These are phyloP conservation scores for Dinochytrium kinnereticum DNA, from an alignment of 371 early-diverging fungal genomes.

Conservation along the genomic window DNA sequence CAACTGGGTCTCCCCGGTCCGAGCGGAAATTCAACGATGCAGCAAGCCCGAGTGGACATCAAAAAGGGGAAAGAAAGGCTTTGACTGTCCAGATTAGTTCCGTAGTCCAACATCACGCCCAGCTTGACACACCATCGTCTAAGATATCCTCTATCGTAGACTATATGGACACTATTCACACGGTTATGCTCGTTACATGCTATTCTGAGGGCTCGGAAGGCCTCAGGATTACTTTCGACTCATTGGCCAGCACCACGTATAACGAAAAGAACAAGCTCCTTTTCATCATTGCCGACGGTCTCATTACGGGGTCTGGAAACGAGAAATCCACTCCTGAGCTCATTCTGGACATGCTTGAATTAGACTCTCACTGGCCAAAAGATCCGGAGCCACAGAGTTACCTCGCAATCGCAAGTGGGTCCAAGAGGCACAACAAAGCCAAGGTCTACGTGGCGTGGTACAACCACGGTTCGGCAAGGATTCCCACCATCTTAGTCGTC, in stretches of 20 bases:
- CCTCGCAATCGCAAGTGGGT: slow-evolving; percentile 91
- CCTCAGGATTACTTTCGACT: slow-evolving; percentile 88
- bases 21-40: slow-evolving; percentile 11
- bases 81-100: neutral
- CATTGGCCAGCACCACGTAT: slow-evolving; percentile 84
- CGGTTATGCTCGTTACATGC: slow-evolving; percentile 64
- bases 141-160: neutral
- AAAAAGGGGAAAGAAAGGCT: neutral
- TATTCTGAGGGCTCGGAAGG: slow-evolving; percentile 67
- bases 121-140: slow-evolving; percentile 18
- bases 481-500: slow-evolving; percentile 90
- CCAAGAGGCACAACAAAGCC: slow-evolving; percentile 92
- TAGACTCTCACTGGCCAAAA: slow-evolving; percentile 38
- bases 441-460: slow-evolving; percentile 87
- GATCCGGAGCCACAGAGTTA: slow-evolving; percentile 60
- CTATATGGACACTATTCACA: slow-evolving; percentile 68
- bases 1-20: neutral
- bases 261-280: slow-evolving; percentile 67
- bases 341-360: slow-evolving; percentile 41
- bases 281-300: slow-evolving; percentile 49
- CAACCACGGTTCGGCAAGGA: slow-evolving; percentile 45
- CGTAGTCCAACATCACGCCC: slow-evolving; percentile 2
- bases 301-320: slow-evolving; percentile 49
- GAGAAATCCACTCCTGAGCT: slow-evolving; percentile 44
- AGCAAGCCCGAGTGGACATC: neutral